These are phyloP conservation scores for Adansonia rubrostipa DNA, from an alignment of 441 rosid genomes.

Conservation along the genomic window DNA sequence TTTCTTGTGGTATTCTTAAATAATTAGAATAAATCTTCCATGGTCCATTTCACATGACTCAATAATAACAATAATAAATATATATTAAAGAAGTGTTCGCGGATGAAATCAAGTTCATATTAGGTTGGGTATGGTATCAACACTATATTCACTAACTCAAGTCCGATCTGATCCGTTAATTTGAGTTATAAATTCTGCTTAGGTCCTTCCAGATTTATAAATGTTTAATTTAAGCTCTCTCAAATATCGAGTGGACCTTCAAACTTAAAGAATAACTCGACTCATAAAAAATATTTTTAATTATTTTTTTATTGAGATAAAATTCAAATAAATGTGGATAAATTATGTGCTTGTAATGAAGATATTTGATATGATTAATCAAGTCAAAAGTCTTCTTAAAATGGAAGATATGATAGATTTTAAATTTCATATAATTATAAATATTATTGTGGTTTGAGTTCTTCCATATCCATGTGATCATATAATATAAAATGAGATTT, in stretches of 20 bases:
- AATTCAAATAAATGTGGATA: not conserved
- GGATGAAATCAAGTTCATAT: too few species aligned
- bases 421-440: not conserved
- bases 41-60: not conserved
- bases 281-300: not conserved
- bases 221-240: too few species aligned
- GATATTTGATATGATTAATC: not conserved
- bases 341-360: not conserved
- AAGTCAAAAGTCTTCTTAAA: not conserved
- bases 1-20: not conserved
- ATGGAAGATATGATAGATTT: not conserved
- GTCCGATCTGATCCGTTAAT: too few species aligned
- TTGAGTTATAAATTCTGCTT: too few species aligned
- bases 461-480: not conserved
- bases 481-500: not conserved
- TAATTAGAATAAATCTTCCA: not conserved
- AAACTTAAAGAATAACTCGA: too few species aligned
- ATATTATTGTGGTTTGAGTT: not conserved
- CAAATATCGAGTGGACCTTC: too few species aligned
- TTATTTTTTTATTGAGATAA: not conserved
- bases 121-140: too few species aligned
- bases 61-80: not conserved
- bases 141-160: too few species aligned
- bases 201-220: too few species aligned
- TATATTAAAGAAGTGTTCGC: too few species aligned